Evolutionary conservation across 371 early-diverging fungal species (phyloP), one percentile per base, ranked within the genome.

Genomic region (Spraguea lophii): DNA sequence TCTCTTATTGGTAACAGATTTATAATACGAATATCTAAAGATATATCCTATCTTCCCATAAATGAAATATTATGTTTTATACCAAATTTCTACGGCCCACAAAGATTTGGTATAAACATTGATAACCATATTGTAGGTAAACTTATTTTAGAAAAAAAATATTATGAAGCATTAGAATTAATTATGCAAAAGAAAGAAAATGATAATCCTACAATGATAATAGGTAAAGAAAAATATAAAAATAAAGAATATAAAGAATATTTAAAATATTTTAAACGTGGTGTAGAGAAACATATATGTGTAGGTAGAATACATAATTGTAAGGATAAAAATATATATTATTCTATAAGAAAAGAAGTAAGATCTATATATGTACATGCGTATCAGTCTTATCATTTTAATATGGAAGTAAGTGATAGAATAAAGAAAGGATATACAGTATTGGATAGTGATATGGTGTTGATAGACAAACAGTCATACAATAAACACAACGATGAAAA

Each of bases 11-110:
- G 32, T 13, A 32, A 32, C 6, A 32, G 32, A 32, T 9, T 32
- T 6, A 32, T 9, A 32, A 32, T 32, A 9, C 32, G 13, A 32
- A 32, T 13, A 9, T 32, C 32, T 32, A 13, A 6, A 32, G 13
- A 32, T 13, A 32, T 13, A 32, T 9, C 13, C 13, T 32, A 32
- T 32, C 9, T 9, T 32, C 13, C 32, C 9, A 32, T 9, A 32
- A 32, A 32, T 13, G 9, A 32, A 9, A 32, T 9, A 32, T 9
- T 9, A 6, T 13, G 32, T n/a, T n/a, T n/a, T n/a, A n/a, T n/a
- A n/a, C n/a, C n/a, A 17, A 70, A 70, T 46, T 70, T 66, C 45
- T 70, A 53, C 43, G 70, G 70, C 16, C 49, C 12, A 2, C 70
- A 70, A 42, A 46, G 70, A 40, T 70, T 70, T 60, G 70, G 70